phyloP scores from a whole-genome alignment of 768 basidiomycete species.

The Saitozyma sp. region DNA sequence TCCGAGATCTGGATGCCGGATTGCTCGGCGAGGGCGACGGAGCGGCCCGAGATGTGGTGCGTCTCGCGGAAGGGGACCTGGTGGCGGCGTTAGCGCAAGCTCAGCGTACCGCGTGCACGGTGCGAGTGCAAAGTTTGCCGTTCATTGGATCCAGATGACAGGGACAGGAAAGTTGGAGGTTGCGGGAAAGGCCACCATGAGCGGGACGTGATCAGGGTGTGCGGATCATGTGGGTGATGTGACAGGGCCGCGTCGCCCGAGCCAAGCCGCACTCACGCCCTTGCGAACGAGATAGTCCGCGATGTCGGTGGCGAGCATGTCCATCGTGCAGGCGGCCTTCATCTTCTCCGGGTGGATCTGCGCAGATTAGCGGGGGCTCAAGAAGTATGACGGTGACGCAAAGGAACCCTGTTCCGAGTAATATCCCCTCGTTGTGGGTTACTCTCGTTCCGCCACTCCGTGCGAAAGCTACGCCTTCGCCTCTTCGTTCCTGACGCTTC shows the following conservation, averaged over 20 bases:
- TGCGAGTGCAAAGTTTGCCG: too few relatives aligned
- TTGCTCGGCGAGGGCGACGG: constrained; percentile 89
- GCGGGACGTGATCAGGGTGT: too few relatives aligned
- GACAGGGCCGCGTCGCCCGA: not conserved
- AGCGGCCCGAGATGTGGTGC: constrained; percentile 94
- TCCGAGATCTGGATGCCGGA: constrained; percentile 77
- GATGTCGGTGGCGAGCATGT: constrained; percentile 96
- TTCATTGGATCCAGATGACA: too few relatives aligned
- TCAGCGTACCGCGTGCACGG: not conserved
- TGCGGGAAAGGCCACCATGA: too few relatives aligned
- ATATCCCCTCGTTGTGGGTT: too few relatives aligned
- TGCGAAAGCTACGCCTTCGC: too few relatives aligned
- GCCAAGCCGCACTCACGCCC: constrained; percentile 65
- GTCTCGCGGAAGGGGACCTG: constrained; percentile 98
- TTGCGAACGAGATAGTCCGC: constrained; percentile 98
- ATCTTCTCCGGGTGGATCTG: constrained; percentile 90
- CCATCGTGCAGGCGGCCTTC: constrained; percentile 87
- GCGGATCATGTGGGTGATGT: too few relatives aligned
- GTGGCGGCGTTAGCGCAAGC: not conserved
- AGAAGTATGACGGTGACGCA: too few relatives aligned
- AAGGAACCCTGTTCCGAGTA: too few relatives aligned
- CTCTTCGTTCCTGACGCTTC: too few relatives aligned
- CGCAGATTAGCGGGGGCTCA: not conserved
- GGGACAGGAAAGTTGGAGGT: too few relatives aligned
- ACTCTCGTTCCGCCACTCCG: too few relatives aligned